A percentile compares a stretch with the other conserved stretches of the same genome.
Evolutionary conservation across 2,329 filamentous ascomycete genomes (phyloP).

Genomic region (Aspergillus intermedius): DNA sequence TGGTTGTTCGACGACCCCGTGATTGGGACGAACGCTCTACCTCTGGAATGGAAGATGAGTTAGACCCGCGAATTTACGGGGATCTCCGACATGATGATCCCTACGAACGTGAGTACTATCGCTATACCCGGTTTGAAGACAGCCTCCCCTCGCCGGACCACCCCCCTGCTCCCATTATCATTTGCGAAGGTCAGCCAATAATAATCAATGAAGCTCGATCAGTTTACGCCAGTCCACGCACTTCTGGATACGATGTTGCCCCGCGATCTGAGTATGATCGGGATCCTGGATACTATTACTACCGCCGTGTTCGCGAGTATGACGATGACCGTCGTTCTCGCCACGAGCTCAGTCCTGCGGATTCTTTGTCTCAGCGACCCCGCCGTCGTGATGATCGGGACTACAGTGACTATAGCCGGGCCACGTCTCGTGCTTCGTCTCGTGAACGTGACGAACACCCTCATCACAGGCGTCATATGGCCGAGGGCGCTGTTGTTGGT

Average conservation of each 20-base stretch:
- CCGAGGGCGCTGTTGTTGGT: conserved; percentile 57
- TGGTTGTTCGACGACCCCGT: conserved; percentile 40
- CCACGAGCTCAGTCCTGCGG: conserved; percentile 45
- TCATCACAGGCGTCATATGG: conserved; percentile 52
- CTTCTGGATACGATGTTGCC: conserved; percentile 55
- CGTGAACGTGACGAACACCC: conserved; percentile 33
- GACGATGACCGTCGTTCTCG: conserved; percentile 44
- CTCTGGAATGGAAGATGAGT: conserved; percentile 35
- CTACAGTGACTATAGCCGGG: conserved; percentile 57
- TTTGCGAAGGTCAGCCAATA: conserved; percentile 49
- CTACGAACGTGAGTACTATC: conserved; percentile 42
- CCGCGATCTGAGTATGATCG: conserved; percentile 51
- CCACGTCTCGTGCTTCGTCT: conserved; percentile 51
- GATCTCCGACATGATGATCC: conserved; percentile 40
- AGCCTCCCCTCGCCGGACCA: conserved; percentile 44
- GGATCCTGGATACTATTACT: conserved; percentile 59
- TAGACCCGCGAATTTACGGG: conserved; percentile 42
- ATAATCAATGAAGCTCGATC: conserved; percentile 51
- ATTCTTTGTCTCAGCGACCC: conserved; percentile 48
- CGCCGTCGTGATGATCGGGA: conserved; percentile 31
- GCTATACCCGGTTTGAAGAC: conserved; percentile 49
- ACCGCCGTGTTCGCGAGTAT: conserved; percentile 50
- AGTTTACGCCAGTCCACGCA: conserved; percentile 44
- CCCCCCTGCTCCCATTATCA: conserved; percentile 43
- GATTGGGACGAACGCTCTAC: conserved; percentile 36